Conservation (phyloP, 805 yeast genomes). For the Sporopachydermia quercuum region DNA sequence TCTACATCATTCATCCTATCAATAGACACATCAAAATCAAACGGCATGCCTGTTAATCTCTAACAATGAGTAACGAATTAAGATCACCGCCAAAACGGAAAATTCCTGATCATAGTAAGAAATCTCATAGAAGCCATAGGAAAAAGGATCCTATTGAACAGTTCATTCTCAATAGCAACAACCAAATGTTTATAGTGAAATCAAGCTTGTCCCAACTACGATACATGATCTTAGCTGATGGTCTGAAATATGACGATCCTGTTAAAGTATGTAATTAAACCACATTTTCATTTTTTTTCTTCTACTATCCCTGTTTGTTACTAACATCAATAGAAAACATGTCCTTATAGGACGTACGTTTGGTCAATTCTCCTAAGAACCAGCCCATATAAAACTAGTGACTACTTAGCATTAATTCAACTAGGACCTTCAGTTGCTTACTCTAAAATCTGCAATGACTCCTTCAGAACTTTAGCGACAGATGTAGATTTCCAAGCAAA, state of each 20-base stretch:
- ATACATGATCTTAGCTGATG: conserved; percentile 35
- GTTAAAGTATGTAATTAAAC: conserved; percentile 3
- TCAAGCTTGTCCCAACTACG: conserved; percentile 39
- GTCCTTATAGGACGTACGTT: conserved; percentile 58
- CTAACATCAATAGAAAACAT: conserved; percentile 21
- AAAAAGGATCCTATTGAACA: conserved; percentile 42
- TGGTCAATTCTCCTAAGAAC: conserved; percentile 69
- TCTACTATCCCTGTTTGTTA: neutral
- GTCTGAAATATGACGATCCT: conserved; percentile 15
- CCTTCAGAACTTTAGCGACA: conserved; percentile 71
- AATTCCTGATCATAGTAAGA: neutral
- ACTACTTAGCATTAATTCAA: conserved; percentile 37
- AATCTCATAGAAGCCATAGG: conserved; percentile 20
- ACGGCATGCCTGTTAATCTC: no score
- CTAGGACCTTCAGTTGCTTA: conserved; percentile 46
- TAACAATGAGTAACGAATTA: neutral
- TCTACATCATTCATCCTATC: no score
- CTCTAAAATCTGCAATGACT: conserved; percentile 67
- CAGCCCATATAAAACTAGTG: conserved; percentile 37
- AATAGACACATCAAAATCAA: no score
- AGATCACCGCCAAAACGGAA: neutral
- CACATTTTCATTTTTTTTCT: neutral
- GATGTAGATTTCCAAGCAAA: conserved; percentile 47
- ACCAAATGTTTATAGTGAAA: conserved; percentile 25
- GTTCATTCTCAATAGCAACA: conserved; percentile 13